Evolutionary conservation across 2,329 filamentous ascomycete genomes (phyloP), one percentile per base, ranked within the genome.

Genomic region (Arthrobotrys iridis): DNA sequence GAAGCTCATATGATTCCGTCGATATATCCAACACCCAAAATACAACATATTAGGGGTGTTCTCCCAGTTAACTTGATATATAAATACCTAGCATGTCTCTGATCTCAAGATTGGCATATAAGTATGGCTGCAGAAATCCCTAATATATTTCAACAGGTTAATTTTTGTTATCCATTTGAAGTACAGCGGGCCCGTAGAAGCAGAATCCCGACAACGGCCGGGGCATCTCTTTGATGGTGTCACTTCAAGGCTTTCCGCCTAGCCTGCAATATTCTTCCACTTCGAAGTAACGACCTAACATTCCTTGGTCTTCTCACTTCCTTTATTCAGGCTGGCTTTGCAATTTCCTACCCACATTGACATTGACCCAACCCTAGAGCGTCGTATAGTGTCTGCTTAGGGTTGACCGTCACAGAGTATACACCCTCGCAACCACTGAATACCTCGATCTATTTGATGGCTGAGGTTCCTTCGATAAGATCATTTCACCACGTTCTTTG

Each of bases 401-500:
- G 33, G 60, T 55, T 52, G 33, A 22, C 35, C 28, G 52, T 24
- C 13, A 15, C 22, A 50, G 22, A 48, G 48, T 46, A 41, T 24
- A 13, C 18, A 7, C n/a, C n/a, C n/a, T n/a, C n/a, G n/a, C n/a
- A 22, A 52, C 24, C 15, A 37, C 20, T 33, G 33, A 26, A 18
- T 15, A 30, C 3, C 2, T 5, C 13, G 18, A 20, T 28, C 15
- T 26, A 24, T 45, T 24, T 43, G 40, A 26, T 46, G n/a, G 6
- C 28, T 20, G 20, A n/a, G n/a, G n/a, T 24, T 28, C 13, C 6
- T 15, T 28, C 28, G 20, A 4, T 26, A 30, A 35, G 41, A 22
- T 50, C 55, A 48, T 62, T 58, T 58, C 4, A 37, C 26, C 41
- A 63, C 70, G 28, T 67, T 74, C 70, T 58, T 74, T 74, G 26